Evolutionary conservation across 345 rosid genomes (phyloP).

Genomic region (Aquilaria sinensis): DNA sequence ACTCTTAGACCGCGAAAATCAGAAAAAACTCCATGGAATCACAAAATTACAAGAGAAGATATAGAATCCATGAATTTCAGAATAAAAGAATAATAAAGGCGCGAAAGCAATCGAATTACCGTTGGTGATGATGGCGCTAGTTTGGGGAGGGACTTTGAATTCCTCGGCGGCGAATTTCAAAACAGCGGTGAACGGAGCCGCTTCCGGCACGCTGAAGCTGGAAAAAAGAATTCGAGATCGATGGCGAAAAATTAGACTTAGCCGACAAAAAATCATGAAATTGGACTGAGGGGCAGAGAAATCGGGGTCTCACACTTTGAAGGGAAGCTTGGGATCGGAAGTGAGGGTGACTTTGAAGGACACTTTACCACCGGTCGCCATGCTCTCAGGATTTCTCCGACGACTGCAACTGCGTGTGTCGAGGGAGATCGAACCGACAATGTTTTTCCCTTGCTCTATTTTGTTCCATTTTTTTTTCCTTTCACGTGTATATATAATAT

Average conservation of each 20-base stretch:
- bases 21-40: neutral
- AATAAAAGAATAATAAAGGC: neutral
- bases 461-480: neutral
- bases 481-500: neutral
- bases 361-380: constrained; percentile 87
- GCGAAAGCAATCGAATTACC: constrained; percentile 30
- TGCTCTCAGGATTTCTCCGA: constrained; percentile 13
- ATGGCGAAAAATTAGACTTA: neutral
- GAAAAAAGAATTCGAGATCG: constrained; percentile 9
- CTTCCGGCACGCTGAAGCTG: constrained; percentile 98
- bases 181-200: constrained; percentile 96
- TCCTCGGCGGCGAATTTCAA: constrained; percentile 94
- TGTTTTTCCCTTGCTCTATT: neutral
- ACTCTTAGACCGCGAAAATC: neutral
- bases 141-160: constrained; percentile 97
- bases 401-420: neutral
- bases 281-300: neutral
- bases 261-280: neutral
- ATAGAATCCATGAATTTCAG: neutral
- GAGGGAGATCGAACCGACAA: neutral
- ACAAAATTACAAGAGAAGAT: neutral
- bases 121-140: constrained; percentile 98
- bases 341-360: constrained; percentile 95
- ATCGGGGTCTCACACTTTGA: constrained; percentile 67
- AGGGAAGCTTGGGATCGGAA: constrained; percentile 97